Evolutionary conservation across 345 rosid genomes (phyloP).

Genomic region (Brassica carinata): DNA sequence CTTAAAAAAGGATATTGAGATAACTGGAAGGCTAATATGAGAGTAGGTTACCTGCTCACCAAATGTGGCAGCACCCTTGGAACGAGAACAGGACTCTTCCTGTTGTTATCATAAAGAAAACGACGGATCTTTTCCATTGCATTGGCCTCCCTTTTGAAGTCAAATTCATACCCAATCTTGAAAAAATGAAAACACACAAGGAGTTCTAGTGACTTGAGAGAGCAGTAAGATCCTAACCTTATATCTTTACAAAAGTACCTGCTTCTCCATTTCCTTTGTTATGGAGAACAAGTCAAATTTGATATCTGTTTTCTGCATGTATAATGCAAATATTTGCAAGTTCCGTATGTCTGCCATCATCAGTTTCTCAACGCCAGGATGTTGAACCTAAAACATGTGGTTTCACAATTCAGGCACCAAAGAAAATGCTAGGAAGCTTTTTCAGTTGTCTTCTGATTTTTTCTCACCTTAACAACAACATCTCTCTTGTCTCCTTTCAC

Average conservation of each 20-base stretch:
- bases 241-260: conserved; percentile 50
- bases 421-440: background rate
- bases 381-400: conserved; percentile 73
- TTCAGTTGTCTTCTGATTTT: conserved; percentile 14
- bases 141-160: conserved; percentile 80
- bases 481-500: conserved; percentile 67
- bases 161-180: conserved; percentile 95
- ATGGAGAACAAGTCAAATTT: conserved; percentile 86
- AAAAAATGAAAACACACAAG: conserved; percentile 15
- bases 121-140: conserved; percentile 83
- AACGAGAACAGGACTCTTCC: conserved; percentile 75
- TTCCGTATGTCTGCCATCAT: conserved; percentile 97
- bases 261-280: conserved; percentile 92
- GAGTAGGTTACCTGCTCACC: conserved; percentile 69
- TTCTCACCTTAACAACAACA: conserved; percentile 85
- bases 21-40: background rate
- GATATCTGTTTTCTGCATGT: conserved; percentile 90
- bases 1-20: background rate
- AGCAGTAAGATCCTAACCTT: background rate
- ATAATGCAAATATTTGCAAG: conserved; percentile 87
- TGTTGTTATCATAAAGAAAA: conserved; percentile 78
- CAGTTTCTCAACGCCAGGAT: conserved; percentile 84
- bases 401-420: conserved; percentile 33
- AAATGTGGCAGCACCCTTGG: conserved; percentile 61
- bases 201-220: background rate